Conservation (phyloP, 345 rosid species). For the Rhodomyrtus tomentosa region DNA sequence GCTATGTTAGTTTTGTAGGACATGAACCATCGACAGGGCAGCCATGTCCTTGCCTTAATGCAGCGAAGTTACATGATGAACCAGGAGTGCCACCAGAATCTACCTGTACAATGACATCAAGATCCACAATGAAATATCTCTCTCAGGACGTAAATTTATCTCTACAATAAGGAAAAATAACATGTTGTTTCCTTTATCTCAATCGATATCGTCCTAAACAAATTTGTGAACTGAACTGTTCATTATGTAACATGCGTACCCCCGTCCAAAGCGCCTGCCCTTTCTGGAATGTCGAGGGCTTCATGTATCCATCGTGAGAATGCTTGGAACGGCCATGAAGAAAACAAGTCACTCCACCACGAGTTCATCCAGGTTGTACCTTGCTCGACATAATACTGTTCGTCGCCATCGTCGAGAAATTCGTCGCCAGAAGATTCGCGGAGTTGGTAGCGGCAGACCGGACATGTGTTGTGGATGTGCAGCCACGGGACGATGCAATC, state of each 20-base stretch:
- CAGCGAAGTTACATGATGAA: slow-evolving; percentile 1
- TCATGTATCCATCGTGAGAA: slow-evolving; percentile 21
- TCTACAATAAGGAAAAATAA: not conserved
- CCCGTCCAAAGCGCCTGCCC: not conserved
- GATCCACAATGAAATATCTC: not conserved
- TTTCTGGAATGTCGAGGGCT: slow-evolving; percentile 3
- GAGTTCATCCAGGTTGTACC: slow-evolving; percentile 6
- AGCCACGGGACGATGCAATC: slow-evolving; percentile 73
- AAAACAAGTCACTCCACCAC: slow-evolving; percentile 13
- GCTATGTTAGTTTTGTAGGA: not conserved
- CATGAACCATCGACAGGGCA: not conserved
- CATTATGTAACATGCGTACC: slow-evolving; percentile 2
- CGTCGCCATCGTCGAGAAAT: not conserved
- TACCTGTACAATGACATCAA: slow-evolving; percentile 6
- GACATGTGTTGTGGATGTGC: slow-evolving; percentile 58
- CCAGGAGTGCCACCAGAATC: slow-evolving; percentile 39
- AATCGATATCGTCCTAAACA: not conserved
- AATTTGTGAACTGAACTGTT: not conserved
- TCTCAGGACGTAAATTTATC: not conserved
- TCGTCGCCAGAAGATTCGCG: not conserved
- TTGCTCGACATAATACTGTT: slow-evolving; percentile 10
- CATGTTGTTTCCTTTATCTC: not conserved
- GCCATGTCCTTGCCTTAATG: not conserved
- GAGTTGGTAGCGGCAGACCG: slow-evolving; percentile 49
- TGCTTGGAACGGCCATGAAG: slow-evolving; percentile 20